These are phyloP conservation scores for Allium fistulosum DNA, from an alignment of 106 monocot genomes.

Conservation along the genomic window DNA sequence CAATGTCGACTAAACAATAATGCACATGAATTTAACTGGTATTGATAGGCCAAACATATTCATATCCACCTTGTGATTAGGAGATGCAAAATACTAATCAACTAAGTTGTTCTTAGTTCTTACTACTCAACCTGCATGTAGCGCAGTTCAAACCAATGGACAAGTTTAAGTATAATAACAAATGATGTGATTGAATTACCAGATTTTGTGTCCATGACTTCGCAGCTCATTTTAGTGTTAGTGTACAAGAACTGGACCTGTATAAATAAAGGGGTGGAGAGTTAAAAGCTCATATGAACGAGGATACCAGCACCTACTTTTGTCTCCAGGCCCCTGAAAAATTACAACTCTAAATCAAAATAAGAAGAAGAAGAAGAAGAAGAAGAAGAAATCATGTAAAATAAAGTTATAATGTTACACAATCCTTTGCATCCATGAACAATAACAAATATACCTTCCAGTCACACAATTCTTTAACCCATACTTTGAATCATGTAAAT, in stretches of 20 bases:
- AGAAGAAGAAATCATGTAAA: not conserved
- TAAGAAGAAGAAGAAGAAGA: not conserved
- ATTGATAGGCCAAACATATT: not conserved
- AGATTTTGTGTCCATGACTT: constrained; percentile 8
- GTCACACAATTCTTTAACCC: not conserved
- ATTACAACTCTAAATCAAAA: not conserved
- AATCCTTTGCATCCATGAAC: not conserved
- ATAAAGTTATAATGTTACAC: not conserved
- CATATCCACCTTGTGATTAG: not conserved
- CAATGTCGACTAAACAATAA: not conserved
- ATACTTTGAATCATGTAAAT: not conserved
- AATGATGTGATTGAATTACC: constrained; percentile 1
- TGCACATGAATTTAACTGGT: not conserved
- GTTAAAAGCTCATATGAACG: constrained; percentile 8
- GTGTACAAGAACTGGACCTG: constrained; percentile 4
- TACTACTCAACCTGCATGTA: not conserved
- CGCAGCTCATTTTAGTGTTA: not conserved
- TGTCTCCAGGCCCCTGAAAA: constrained; percentile 3
- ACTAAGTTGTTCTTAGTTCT: not conserved
- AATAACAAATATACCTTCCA: not conserved
- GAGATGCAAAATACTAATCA: not conserved
- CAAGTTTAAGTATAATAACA: not conserved
- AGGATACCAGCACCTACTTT: not conserved
- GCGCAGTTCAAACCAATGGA: not conserved
- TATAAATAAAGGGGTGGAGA: not conserved